These are phyloP conservation scores for Stromatinia cepivora DNA, from an alignment of 2,329 filamentous ascomycete species.

Conservation along the genomic window DNA sequence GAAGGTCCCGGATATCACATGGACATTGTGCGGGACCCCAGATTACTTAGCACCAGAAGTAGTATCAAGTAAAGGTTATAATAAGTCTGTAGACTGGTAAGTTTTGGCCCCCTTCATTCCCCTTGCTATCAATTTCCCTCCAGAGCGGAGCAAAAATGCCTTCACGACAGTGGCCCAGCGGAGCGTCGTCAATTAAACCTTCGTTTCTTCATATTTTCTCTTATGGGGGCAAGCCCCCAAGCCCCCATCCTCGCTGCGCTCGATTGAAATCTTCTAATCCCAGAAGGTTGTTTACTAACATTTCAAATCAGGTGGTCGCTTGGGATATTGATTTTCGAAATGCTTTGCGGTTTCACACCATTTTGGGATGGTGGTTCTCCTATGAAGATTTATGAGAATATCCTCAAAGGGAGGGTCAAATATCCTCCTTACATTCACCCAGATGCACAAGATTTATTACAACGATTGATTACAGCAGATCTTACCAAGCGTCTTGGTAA, in stretches of 20 bases:
- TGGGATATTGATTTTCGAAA: conserved; percentile 98
- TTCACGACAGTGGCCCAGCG: neutral
- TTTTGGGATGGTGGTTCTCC: conserved; percentile 98
- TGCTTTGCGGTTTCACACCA: conserved; percentile 97
- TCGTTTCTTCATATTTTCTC: neutral
- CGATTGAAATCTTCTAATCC: neutral
- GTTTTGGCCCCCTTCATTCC: conserved; percentile 45
- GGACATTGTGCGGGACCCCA: conserved; percentile 96
- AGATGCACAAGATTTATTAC: conserved; percentile 89
- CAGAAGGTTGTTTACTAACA: conserved; percentile 25
- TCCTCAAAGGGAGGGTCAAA: conserved; percentile 91
- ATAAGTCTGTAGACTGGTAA: conserved; percentile 95
- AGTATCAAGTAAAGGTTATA: conserved; percentile 98
- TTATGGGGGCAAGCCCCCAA: conserved; percentile 13
- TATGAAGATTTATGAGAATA: conserved; percentile 99
- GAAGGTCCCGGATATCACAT: conserved; percentile 97
- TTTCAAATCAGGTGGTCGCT: conserved; percentile 79
- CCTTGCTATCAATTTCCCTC: neutral
- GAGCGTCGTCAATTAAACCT: conserved; percentile 19
- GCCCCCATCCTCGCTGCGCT: conserved; percentile 14
- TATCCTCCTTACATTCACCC: conserved; percentile 95
- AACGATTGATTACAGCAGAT: conserved; percentile 90
- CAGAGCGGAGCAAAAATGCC: neutral
- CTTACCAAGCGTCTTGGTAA: conserved; percentile 95
- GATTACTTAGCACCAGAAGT: conserved; percentile 98